Base-by-base conservation (phyloP, 805 yeast species). In the Isabelozyma heimii region DNA sequence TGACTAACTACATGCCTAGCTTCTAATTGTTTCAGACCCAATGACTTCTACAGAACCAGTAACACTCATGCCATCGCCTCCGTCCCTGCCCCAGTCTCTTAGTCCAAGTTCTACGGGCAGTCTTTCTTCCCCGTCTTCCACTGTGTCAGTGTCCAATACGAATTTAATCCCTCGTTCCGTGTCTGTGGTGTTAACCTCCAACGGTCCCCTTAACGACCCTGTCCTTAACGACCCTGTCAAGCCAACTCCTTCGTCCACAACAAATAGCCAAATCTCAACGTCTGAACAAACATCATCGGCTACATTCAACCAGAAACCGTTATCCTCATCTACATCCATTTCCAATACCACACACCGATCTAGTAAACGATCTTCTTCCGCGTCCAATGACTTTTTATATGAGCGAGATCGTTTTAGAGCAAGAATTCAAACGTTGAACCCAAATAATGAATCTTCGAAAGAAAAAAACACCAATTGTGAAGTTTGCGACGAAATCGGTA, bases 381-480 rank as follows among this genome's bases (percentile, higher is more conserved):
- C 73, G 13, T 71, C 76, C 12, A 72, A 72, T 51, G 78, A 73
- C 51, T 56, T 63, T 16, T 35, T 65, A 5, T 66, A 67, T 53
- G 78, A 73, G 52, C 56, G 77, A 28, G 78, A 72, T 50, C 54
- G 78, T 37, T 72, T 72, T 47, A 55, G 74, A 39, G 77, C 76
- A 10, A 59, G 77, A 17, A 54, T 69, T 27, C 67, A 64, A 45
- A 61, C 63, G 16, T 59, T 73, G 48, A 73, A 73, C 49, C 47
- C 41, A n/a, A 28, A 30, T 14, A 24, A 38, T 15, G 54, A 50
- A 6, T 39, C 43, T 24, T 45, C 37, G 7, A 16, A 27, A 6
- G 40, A 44, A 9, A 46, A 43, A 35, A 45, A 44, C 15, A 48
- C 43, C 14, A 44, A 42, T 3, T 67, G 74, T 52, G 74, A 67